These are phyloP conservation scores for Globisporangium viniferum DNA, from an alignment of 352 stramenopile genomes.

Conservation along the genomic window DNA sequence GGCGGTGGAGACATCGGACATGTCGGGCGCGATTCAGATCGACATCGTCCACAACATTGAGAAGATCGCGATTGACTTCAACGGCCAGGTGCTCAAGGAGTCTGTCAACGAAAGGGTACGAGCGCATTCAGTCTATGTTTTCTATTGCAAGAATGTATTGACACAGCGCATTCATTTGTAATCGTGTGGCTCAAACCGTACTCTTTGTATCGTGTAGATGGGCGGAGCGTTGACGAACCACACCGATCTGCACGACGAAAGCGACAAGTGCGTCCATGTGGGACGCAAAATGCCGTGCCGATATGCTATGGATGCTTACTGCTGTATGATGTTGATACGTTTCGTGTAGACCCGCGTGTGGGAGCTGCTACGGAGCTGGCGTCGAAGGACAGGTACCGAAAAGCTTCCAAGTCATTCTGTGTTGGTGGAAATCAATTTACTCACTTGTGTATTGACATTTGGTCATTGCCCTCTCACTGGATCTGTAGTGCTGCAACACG, in stretches of 20 bases:
- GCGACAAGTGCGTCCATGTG: constrained; percentile 38
- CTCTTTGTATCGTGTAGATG: constrained; percentile 29
- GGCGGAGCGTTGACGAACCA: constrained; percentile 69
- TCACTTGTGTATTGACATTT: neutral
- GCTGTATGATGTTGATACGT: neutral
- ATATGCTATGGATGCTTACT: no score
- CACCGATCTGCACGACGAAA: constrained; percentile 52
- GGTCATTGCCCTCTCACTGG: neutral
- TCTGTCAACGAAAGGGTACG: constrained; percentile 45
- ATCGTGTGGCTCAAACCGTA: no score
- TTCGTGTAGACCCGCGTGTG: constrained; percentile 45
- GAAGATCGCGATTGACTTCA: constrained; percentile 59
- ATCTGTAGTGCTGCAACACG: constrained; percentile 58
- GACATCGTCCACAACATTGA: constrained; percentile 81
- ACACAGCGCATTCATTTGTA: no score
- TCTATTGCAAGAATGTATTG: no score
- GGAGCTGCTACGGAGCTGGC: constrained; percentile 76
- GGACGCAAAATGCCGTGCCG: neutral
- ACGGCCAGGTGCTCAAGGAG: constrained; percentile 43
- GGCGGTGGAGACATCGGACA: constrained; percentile 67
- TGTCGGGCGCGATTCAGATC: constrained; percentile 63
- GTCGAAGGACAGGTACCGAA: constrained; percentile 40
- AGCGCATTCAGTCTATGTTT: neutral
- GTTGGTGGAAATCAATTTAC: neutral
- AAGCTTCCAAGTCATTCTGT: neutral